A percentile compares a stretch with the other conserved stretches of the same genome.
These are phyloP conservation scores for Sphaerulina populicola DNA, from an alignment of 2,329 filamentous ascomycete species.

Conservation along the genomic window DNA sequence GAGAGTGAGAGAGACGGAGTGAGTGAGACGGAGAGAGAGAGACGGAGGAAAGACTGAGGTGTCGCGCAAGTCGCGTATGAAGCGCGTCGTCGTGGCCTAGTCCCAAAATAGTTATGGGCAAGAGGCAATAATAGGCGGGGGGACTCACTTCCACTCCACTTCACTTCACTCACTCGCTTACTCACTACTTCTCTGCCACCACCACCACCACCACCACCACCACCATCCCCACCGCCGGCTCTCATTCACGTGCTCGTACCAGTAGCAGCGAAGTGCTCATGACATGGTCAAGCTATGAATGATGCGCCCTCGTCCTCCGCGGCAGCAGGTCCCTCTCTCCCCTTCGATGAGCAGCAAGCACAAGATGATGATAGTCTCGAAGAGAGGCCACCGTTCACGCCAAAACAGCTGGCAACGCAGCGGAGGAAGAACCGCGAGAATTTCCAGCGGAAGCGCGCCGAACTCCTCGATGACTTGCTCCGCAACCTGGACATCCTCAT, in stretches of 20 bases:
- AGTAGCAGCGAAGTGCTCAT: background rate
- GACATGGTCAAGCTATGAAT: slow-evolving; percentile 30
- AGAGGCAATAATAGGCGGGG: background rate
- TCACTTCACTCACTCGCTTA: background rate
- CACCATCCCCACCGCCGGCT: no score
- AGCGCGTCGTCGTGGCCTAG: slow-evolving; percentile 5
- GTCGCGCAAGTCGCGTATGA: background rate
- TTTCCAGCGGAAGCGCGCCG: slow-evolving; percentile 37
- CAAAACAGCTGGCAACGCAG: slow-evolving; percentile 21
- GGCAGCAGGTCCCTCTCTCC: slow-evolving; percentile 16
- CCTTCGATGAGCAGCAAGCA: slow-evolving; percentile 2
- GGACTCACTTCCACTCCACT: background rate
- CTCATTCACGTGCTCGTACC: no score
- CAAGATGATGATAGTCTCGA: slow-evolving; percentile 2
- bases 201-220: background rate
- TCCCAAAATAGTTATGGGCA: background rate
- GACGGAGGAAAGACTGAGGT: background rate
- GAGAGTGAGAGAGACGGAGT: background rate
- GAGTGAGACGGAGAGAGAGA: no score
- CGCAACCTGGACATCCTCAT: slow-evolving; percentile 52
- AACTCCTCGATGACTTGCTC: slow-evolving; percentile 49
- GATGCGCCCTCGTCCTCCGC: slow-evolving; percentile 32
- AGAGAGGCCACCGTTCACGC: slow-evolving; percentile 11
- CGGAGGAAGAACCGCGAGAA: slow-evolving; percentile 29
- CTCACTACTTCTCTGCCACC: background rate